Percentiles rank a stretch among this genome's conserved stretches.
These are phyloP conservation scores for Raphanus raphanistrum DNA, from an alignment of 345 rosid genomes.

Conservation along the genomic window DNA sequence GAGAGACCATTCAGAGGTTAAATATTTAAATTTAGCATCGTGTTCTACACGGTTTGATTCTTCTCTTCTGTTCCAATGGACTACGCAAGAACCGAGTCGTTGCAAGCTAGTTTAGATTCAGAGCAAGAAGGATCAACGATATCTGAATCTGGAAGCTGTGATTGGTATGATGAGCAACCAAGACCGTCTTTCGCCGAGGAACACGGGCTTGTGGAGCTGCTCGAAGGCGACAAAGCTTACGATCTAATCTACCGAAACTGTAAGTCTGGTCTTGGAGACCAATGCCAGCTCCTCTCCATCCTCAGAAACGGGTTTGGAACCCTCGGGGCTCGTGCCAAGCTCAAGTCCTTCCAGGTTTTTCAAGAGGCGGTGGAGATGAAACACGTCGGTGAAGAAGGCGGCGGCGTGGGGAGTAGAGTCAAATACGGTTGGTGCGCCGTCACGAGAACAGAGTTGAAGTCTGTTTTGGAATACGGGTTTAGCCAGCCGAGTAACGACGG, in stretches of 20 bases:
- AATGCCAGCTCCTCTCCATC: slow-evolving; percentile 45
- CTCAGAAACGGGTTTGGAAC: slow-evolving; percentile 45
- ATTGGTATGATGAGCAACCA: slow-evolving; percentile 30
- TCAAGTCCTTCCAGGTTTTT: slow-evolving; percentile 57
- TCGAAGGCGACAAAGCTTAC: slow-evolving; percentile 51
- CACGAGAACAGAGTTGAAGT: slow-evolving; percentile 42
- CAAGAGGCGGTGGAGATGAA: slow-evolving; percentile 52
- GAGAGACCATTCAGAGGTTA: neutral
- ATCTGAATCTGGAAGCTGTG: slow-evolving; percentile 61
- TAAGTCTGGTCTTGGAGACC: slow-evolving; percentile 47
- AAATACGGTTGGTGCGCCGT: slow-evolving; percentile 72
- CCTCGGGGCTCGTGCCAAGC: slow-evolving; percentile 49
- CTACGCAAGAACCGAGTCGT: slow-evolving; percentile 13
- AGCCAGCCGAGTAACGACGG: slow-evolving; percentile 46
- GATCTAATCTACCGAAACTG: slow-evolving; percentile 50
- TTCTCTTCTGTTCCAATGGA: slow-evolving; percentile 20
- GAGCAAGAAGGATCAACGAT: slow-evolving; percentile 44
- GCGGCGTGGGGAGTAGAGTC: slow-evolving; percentile 49
- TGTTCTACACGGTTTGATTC: neutral
- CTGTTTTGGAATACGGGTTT: slow-evolving; percentile 66
- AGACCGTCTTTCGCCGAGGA: slow-evolving; percentile 11
- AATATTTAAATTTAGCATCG: neutral
- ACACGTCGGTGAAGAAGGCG: slow-evolving; percentile 37
- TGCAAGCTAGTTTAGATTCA: slow-evolving; percentile 6
- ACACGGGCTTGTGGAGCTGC: slow-evolving; percentile 42